Conservation (phyloP, 2,329 filamentous ascomycete species). For the Talaromyces sp. region DNA sequence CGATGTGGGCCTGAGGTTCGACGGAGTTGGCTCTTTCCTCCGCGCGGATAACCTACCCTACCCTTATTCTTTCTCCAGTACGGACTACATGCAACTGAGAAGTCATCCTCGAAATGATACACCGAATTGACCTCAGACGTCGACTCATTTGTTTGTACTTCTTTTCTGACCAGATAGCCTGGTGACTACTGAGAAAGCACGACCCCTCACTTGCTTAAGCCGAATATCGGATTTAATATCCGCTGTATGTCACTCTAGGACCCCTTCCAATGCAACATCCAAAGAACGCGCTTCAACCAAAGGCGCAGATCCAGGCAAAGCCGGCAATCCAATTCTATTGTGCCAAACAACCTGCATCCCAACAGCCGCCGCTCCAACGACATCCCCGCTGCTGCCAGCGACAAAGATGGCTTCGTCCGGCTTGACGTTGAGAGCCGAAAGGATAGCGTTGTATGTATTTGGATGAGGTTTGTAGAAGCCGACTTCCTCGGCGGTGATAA, state of each 20-base stretch:
- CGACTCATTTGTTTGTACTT: neutral
- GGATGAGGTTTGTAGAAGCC: conserved; percentile 42
- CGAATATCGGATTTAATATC: conserved; percentile 4
- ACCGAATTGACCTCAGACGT: neutral
- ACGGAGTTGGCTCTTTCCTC: conserved; percentile 10
- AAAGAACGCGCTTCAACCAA: conserved; percentile 17
- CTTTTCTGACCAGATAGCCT: neutral
- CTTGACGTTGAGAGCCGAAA: conserved; percentile 30
- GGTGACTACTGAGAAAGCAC: neutral
- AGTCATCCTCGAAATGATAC: neutral
- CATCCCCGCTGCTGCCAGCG: conserved; percentile 44
- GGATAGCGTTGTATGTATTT: conserved; percentile 35
- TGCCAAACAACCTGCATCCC: conserved; percentile 46
- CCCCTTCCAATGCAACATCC: conserved; percentile 2
- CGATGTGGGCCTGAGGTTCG: neutral
- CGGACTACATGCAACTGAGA: neutral
- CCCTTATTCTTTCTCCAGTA: neutral
- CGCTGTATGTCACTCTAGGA: neutral
- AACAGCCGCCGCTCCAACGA: conserved; percentile 38
- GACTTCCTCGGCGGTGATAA: conserved; percentile 42
- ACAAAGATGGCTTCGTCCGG: conserved; percentile 37
- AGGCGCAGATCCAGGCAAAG: conserved; percentile 20
- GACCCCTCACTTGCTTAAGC: neutral
- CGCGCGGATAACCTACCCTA: neutral
- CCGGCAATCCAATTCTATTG: conserved; percentile 27